Evolutionary conservation across 139 green algal genomes (phyloP), one percentile per base, ranked within the genome.

Genomic region (Chloropicon primus): DNA sequence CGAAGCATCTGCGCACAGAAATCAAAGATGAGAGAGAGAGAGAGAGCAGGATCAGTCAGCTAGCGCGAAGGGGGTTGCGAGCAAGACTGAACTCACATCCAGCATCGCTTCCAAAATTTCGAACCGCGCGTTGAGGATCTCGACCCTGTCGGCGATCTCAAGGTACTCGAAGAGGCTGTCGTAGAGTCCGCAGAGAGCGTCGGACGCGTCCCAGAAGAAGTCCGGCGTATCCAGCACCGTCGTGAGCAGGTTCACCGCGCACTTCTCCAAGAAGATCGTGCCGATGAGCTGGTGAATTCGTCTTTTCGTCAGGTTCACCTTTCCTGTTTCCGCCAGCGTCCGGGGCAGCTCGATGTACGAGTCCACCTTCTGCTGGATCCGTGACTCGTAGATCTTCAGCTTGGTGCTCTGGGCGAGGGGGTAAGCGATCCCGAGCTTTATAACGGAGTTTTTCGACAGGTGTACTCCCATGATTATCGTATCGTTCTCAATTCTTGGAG

Each of bases 141-240:
- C 41, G 10, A 62, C 41, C 10, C 41, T 5, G 41, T 62, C 41
- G 10, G 41, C 41, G 41, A 62, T 62, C 41, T 62, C 41, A n/a
- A 62, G 41, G 41, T 62, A 62, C 41, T 62, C 41, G 41, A 62
- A 62, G 10, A 62, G 17, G 5, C 10, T n/a, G 41, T 62, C 41
- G 41, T 62, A 62, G 10, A 62, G 41, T 5, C 41, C 41, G 41
- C 41, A 62, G 77, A 96, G 81, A 22, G 84, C 82, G 82, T 96
- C 91, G 1, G 89, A 87, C 21, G 86, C 88, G 25, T 72, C 83
- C 91, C 90, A 95, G 78, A 92, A 90, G 76, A 88, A 91, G 82
- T 89, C 86, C 1, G 86, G 88, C 0, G 85, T 90, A 79, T 89
- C 88, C 76, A 92, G 79, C 71, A 90, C 86, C 10, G 85, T 88